phyloP scores from a whole-genome alignment of 2,329 filamentous ascomycete genomes.

The Sporothrix pseudoabietina region DNA sequence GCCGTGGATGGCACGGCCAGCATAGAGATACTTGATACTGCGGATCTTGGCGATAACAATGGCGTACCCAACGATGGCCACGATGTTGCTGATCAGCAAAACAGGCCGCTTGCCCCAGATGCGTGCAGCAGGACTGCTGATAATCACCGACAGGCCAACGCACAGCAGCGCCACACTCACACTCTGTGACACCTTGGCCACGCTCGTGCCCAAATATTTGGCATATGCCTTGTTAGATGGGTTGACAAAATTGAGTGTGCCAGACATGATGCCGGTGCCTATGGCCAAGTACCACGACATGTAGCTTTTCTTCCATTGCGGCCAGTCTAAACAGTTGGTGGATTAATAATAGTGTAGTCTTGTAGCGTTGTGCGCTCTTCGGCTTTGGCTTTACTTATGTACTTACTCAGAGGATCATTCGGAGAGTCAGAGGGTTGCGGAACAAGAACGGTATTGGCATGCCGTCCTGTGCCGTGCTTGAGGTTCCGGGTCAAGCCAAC shows the following conservation, averaged over 20 bases:
- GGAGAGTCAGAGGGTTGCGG: slow-evolving; percentile 23
- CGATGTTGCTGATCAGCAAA: slow-evolving; percentile 41
- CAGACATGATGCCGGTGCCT: slow-evolving; percentile 43
- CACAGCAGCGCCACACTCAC: slow-evolving; percentile 55
- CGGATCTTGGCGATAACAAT: slow-evolving; percentile 15
- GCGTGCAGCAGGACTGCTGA: slow-evolving; percentile 39
- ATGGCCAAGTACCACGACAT: slow-evolving; percentile 45
- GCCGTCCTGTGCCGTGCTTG: slow-evolving; percentile 22
- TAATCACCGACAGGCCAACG: slow-evolving; percentile 67
- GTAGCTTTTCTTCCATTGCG: slow-evolving; percentile 43
- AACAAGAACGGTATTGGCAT: slow-evolving; percentile 1
- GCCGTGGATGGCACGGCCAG: slow-evolving; percentile 36
- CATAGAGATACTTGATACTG: slow-evolving; percentile 35
- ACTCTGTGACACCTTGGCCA: slow-evolving; percentile 41
- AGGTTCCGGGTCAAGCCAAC: not conserved
- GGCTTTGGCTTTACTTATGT: not conserved
- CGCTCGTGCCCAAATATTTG: slow-evolving; percentile 37
- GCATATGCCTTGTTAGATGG: slow-evolving; percentile 42
- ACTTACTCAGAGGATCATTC: slow-evolving; percentile 19
- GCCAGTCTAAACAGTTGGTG: slow-evolving; percentile 6
- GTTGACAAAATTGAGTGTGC: slow-evolving; percentile 38
- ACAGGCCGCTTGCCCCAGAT: slow-evolving; percentile 42
- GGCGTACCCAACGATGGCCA: slow-evolving; percentile 38
- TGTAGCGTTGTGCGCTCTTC: not conserved
- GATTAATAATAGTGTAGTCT: not conserved